A percentile compares a stretch with the other conserved stretches of the same genome.
These are phyloP conservation scores for Glycyrrhiza uralensis DNA, from an alignment of 306 rosid species.

Conservation along the genomic window DNA sequence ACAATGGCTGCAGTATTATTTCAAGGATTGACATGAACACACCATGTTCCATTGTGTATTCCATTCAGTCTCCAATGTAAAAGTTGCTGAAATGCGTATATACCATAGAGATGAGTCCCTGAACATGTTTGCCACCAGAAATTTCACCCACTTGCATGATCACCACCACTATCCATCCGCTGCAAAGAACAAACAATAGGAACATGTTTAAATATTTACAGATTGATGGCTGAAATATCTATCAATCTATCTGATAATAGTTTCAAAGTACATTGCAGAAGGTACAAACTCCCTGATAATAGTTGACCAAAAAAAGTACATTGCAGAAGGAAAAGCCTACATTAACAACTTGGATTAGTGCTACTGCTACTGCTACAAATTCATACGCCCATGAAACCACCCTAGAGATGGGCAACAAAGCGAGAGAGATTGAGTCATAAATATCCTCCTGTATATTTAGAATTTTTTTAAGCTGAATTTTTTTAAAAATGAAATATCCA, in stretches of 20 bases:
- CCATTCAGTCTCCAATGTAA: background rate
- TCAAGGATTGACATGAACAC: slow-evolving; percentile 4
- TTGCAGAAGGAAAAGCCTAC: slow-evolving; percentile 2
- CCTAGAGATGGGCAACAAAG: background rate
- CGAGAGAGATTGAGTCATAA: background rate
- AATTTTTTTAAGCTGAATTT: background rate
- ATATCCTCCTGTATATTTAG: background rate
- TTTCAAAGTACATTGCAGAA: background rate
- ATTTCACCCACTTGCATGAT: slow-evolving; percentile 21
- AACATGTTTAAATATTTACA: slow-evolving; percentile 5
- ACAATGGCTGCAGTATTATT: background rate
- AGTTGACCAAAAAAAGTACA: background rate
- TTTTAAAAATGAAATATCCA: background rate
- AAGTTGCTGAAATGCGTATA: background rate
- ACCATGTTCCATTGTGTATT: slow-evolving; percentile 7
- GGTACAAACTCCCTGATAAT: no score
- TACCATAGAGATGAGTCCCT: slow-evolving; percentile 1
- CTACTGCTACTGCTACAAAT: background rate
- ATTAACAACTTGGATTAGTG: background rate
- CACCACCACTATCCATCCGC: slow-evolving; percentile 42
- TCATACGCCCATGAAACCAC: background rate
- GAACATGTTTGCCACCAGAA: slow-evolving; percentile 4
- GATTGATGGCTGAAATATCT: background rate
- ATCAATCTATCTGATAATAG: background rate
- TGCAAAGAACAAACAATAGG: slow-evolving; percentile 34